phyloP scores from a whole-genome alignment of 169 alveolate species.

The Plasmodium cynomolgi region DNA sequence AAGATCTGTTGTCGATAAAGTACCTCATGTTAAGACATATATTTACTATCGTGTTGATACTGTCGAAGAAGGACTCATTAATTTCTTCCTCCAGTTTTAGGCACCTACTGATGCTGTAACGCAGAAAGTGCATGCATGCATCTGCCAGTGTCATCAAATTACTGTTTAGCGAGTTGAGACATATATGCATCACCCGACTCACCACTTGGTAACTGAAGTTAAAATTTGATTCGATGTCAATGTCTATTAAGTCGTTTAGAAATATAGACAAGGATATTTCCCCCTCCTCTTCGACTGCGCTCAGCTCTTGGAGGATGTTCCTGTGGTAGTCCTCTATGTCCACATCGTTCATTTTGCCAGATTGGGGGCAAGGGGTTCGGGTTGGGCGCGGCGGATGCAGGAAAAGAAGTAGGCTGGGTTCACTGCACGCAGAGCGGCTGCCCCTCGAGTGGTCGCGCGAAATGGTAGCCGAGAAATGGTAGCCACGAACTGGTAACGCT shows the following conservation, averaged over 20 bases:
- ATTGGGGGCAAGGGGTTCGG: neutral
- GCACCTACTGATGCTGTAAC: conserved; percentile 58
- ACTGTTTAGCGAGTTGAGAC: conserved; percentile 46
- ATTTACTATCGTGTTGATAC: conserved; percentile 26
- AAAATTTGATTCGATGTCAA: conserved; percentile 72
- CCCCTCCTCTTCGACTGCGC: conserved; percentile 66
- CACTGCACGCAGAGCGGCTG: neutral
- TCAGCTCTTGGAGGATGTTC: conserved; percentile 57
- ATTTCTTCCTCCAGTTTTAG: conserved; percentile 42
- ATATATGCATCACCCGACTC: conserved; percentile 42
- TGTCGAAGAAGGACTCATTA: conserved; percentile 20
- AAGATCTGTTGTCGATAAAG: conserved; percentile 1
- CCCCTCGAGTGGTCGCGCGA: too few species aligned
- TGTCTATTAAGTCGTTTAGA: conserved; percentile 63
- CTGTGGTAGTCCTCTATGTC: conserved; percentile 61
- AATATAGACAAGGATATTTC: conserved; percentile 44
- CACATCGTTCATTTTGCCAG: conserved; percentile 39
- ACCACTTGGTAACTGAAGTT: conserved; percentile 37
- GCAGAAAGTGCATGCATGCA: conserved; percentile 72
- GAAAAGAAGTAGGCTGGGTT: neutral
- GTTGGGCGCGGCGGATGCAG: neutral
- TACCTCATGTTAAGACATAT: conserved; percentile 36
- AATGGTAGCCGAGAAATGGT: too few species aligned
- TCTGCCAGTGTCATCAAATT: conserved; percentile 15
- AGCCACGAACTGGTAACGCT: too few species aligned